Evolutionary conservation across 768 basidiomycete species (phyloP).

Genomic region (Boletus reticulatus): DNA sequence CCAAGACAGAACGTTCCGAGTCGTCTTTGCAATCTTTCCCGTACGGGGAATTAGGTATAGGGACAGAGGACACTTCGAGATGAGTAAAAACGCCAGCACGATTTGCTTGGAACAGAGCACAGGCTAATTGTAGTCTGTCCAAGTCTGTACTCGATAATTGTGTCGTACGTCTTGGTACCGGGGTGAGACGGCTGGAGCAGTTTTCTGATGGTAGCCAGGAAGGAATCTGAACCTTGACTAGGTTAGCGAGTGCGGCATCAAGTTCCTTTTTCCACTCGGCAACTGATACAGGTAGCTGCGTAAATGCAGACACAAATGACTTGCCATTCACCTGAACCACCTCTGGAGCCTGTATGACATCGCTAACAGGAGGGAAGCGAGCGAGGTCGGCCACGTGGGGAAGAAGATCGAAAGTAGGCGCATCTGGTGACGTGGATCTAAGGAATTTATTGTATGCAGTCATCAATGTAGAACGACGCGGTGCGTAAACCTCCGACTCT

Average conservation of each 20-base stretch:
- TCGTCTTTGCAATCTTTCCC: background rate
- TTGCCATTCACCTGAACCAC: background rate
- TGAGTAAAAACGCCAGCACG: background rate
- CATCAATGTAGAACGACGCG: slow-evolving; percentile 5
- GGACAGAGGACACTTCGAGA: background rate
- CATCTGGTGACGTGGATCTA: background rate
- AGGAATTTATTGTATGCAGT: slow-evolving; percentile 9
- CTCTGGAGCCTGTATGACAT: slow-evolving; percentile 5
- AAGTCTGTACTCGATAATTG: background rate
- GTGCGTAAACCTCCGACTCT: background rate
- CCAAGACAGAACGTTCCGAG: background rate
- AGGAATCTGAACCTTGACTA: slow-evolving; percentile 13
- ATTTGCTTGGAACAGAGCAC: slow-evolving; percentile 4
- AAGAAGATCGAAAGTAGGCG: slow-evolving; percentile 2
- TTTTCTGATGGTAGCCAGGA: background rate
- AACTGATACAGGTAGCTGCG: slow-evolving; percentile 6
- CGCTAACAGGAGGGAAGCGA: slow-evolving; percentile 8
- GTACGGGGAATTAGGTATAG: background rate
- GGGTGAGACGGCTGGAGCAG: background rate
- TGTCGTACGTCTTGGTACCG: background rate
- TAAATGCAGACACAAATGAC: slow-evolving; percentile 9
- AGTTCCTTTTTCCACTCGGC: slow-evolving; percentile 9
- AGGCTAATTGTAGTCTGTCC: slow-evolving; percentile 8
- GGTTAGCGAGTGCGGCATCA: slow-evolving; percentile 2
- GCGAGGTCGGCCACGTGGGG: slow-evolving; percentile 14